Evolutionary conservation across 352 stramenopile species (phyloP), one percentile per base, ranked within the genome.

Genomic region (Phytophthora sp.): DNA sequence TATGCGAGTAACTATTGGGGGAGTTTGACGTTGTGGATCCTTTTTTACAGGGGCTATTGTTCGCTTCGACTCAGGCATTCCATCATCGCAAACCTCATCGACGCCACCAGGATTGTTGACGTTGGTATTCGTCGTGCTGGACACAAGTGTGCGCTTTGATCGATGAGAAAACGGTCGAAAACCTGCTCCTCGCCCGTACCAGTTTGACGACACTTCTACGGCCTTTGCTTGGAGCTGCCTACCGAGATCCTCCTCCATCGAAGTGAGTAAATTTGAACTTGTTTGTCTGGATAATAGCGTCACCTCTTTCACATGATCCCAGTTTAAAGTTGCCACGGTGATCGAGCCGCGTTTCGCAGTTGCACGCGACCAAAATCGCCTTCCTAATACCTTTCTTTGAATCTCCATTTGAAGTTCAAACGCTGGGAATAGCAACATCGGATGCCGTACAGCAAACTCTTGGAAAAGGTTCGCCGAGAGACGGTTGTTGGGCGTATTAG

Each of bases 321-420:
- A 83, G 52, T 79, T 78, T 30, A 87, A 31, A 7, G 72, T 67
- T 29, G 53, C 16, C 2, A 78, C 62, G 27, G 83, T 64, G 6
- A 84, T 27, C 0, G 49, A 73, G 11, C 59, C 67, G 13, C 80
- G 77, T 26, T 77, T 82, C 31, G 74, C 76, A 9, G 80, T 71
- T 0, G 81, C 80, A 9, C 75, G 71, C 8, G 67, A 66, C 83
- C 80, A 91, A 53, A 89, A 90, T 4, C 68, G 56, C 53, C 84
- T 69, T n/a, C 80, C 83, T 15, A 89, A 69, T 5, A 91, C 62
- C 30, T 82, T 79, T 15, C 78, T 57, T 44, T 89, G 74, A 33
- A 91, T 83, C 47, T 91, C 80, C 39, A 79, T 81, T 57, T 90
- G 83, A 29, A 90, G 44, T 27, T 86, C 73, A 47, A 91, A 91